Percentiles rank a stretch among this genome's conserved stretches.
Evolutionary conservation across 352 stramenopile genomes (phyloP).

Genomic region (Globisporangium viniferum): DNA sequence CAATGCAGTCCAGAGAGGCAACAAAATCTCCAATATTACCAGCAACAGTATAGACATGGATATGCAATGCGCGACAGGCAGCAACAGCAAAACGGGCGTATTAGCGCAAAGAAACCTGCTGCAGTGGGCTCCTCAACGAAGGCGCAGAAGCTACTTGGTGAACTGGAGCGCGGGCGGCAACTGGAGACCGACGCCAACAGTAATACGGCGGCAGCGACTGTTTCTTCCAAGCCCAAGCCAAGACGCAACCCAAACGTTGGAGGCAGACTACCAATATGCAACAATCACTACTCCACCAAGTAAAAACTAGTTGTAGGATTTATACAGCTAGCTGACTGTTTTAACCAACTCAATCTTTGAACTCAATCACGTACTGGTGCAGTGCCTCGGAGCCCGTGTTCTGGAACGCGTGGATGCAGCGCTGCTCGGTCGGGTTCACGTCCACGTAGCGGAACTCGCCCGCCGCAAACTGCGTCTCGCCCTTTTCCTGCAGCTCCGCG

Average conservation of each 20-base stretch:
- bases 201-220: not conserved
- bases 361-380: constrained; percentile 44
- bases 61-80: not conserved
- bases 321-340: not conserved
- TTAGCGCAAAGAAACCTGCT: not conserved
- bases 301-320: not conserved
- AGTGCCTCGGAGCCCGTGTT: constrained; percentile 22
- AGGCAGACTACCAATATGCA: not conserved
- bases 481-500: constrained; percentile 22
- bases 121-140: not conserved
- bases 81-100: not conserved
- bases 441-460: constrained; percentile 35
- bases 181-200: constrained; percentile 5
- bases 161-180: constrained; percentile 16
- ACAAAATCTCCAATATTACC: not conserved
- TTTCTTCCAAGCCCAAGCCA: constrained; percentile 4
- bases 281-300: not conserved
- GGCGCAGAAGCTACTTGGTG: constrained; percentile 11
- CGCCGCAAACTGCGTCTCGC: constrained; percentile 22
- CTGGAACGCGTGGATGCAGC: constrained; percentile 34
- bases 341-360: constrained; percentile 15
- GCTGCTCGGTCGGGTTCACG: constrained; percentile 14
- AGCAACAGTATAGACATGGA: not conserved
- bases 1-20: not conserved
- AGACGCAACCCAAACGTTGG: not conserved